Percentiles rank a stretch among this genome's conserved stretches.
These are phyloP conservation scores for Logfia minima DNA, from an alignment of 129 eudicot species.

Conservation along the genomic window DNA sequence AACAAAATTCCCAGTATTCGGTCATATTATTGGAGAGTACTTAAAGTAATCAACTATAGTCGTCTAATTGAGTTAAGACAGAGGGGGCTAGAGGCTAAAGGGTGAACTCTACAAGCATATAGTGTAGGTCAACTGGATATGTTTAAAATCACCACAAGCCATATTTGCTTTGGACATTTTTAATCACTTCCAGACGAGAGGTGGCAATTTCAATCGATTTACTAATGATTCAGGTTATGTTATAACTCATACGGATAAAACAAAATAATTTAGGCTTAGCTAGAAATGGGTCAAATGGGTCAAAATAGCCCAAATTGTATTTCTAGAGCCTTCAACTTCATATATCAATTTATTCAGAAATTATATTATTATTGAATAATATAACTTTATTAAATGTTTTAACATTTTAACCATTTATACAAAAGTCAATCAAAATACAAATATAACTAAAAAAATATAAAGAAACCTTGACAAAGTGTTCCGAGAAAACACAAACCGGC, in stretches of 20 bases:
- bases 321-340: not conserved
- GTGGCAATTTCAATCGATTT: not conserved
- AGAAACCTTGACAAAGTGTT: not conserved
- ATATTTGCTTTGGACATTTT: not conserved
- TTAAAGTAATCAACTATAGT: not conserved
- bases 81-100: not conserved
- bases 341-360: not conserved
- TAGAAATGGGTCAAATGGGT: not conserved
- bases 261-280: not conserved
- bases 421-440: too few species aligned
- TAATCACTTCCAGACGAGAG: not conserved
- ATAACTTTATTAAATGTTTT: not conserved
- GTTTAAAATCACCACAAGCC: not conserved
- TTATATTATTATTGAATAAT: not conserved
- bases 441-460: too few species aligned
- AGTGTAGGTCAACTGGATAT: too few species aligned
- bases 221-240: not conserved
- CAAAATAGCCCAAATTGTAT: not conserved
- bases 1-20: not conserved
- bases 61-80: not conserved
- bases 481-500: not conserved
- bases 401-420: too few species aligned
- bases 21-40: not conserved
- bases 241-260: not conserved
- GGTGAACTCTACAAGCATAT: not conserved